These are phyloP conservation scores for Eucalyptus globulus DNA, from an alignment of 345 rosid species.

Conservation along the genomic window DNA sequence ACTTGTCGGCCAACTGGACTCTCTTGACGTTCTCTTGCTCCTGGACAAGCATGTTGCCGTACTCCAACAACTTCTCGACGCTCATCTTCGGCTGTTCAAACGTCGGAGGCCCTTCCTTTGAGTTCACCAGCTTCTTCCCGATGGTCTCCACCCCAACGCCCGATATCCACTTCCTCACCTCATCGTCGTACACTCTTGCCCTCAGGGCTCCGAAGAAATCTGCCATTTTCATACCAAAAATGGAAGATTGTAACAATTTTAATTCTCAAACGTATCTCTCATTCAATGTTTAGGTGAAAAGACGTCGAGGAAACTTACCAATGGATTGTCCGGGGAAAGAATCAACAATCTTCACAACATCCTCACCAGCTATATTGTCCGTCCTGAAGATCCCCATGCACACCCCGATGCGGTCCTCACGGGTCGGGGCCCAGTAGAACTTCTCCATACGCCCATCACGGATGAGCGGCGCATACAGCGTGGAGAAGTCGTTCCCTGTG, in stretches of 20 bases:
- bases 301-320: slow-evolving; percentile 17
- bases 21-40: slow-evolving; percentile 97
- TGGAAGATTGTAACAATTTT: not conserved
- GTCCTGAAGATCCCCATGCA: slow-evolving; percentile 75
- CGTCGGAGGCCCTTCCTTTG: slow-evolving; percentile 66
- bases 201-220: slow-evolving; percentile 94
- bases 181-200: slow-evolving; percentile 95
- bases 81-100: slow-evolving; percentile 80
- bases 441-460: slow-evolving; percentile 99
- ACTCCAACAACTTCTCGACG: slow-evolving; percentile 58
- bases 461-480: slow-evolving; percentile 92
- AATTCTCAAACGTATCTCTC: not conserved
- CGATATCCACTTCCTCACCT: slow-evolving; percentile 81
- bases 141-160: slow-evolving; percentile 46
- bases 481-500: slow-evolving; percentile 99
- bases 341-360: slow-evolving; percentile 66
- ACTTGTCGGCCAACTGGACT: slow-evolving; percentile 88
- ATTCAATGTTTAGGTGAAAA: not conserved
- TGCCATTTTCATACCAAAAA: not conserved
- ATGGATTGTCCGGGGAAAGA: slow-evolving; percentile 96
- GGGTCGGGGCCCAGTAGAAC: slow-evolving; percentile 98
- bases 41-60: slow-evolving; percentile 77
- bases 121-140: slow-evolving; percentile 90
- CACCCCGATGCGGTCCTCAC: slow-evolving; percentile 92
- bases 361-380: slow-evolving; percentile 35